Percentiles rank a stretch among this genome's conserved stretches.
phyloP scores from a whole-genome alignment of 352 stramenopile species.

The Blastocystis sp. region DNA sequence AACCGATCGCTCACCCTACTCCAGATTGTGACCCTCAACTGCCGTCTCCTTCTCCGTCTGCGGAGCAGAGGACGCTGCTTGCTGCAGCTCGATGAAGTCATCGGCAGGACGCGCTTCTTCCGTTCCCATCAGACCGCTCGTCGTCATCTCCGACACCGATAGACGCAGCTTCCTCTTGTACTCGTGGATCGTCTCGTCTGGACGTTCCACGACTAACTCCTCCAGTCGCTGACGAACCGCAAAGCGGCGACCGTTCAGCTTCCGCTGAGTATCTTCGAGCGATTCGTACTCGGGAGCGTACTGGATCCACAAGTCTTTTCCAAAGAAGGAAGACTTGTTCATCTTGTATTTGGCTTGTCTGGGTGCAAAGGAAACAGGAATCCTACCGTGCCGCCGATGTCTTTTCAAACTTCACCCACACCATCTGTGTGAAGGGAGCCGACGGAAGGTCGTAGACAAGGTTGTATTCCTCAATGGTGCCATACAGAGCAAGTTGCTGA shows the following conservation, averaged over 20 bases:
- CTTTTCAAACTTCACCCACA: conserved; percentile 39
- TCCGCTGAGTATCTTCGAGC: background rate
- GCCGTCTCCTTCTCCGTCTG: background rate
- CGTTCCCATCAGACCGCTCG: background rate
- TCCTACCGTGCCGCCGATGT: background rate
- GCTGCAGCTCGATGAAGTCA: background rate
- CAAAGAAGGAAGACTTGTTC: conserved; percentile 49
- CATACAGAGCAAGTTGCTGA: conserved; percentile 45
- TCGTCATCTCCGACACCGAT: background rate
- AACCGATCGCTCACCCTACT: background rate
- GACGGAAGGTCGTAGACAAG: conserved; percentile 18
- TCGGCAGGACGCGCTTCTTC: conserved; percentile 8
- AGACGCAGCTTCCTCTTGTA: background rate
- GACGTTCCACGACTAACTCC: conserved; percentile 17
- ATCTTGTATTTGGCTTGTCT: conserved; percentile 49
- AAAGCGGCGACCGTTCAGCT: background rate
- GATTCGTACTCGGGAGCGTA: conserved; percentile 47
- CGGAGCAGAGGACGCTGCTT: background rate
- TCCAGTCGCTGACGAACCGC: conserved; percentile 23
- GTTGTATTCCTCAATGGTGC: conserved; percentile 33
- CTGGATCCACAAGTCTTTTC: conserved; percentile 44
- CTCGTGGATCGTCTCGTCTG: background rate
- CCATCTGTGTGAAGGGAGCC: conserved; percentile 36
- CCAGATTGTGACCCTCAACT: background rate
- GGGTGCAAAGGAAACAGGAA: background rate